Percentiles rank a stretch among this genome's conserved stretches.
Conservation (phyloP, 2,329 filamentous ascomycete genomes). For the Pestalotiopsis sp. region DNA sequence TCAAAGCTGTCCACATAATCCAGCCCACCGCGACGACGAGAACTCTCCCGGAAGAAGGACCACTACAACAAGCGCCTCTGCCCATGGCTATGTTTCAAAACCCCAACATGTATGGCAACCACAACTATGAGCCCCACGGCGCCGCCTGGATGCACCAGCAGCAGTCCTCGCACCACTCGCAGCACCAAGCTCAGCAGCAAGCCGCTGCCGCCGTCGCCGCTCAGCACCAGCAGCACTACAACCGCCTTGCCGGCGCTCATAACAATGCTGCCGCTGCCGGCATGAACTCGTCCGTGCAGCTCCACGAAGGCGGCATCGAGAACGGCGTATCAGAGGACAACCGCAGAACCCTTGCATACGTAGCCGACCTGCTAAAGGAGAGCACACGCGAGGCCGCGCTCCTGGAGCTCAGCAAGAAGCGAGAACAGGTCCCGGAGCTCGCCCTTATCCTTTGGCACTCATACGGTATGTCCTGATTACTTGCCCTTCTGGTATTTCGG, state of each 20-base stretch:
- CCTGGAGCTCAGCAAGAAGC: constrained; percentile 96
- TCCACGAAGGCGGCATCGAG: constrained; percentile 43
- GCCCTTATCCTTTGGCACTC: constrained; percentile 98
- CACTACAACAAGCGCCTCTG: constrained; percentile 19
- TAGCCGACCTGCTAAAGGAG: constrained; percentile 88
- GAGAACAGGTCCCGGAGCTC: constrained; percentile 95
- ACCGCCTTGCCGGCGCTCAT: constrained; percentile 70
- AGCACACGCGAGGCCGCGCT: constrained; percentile 87
- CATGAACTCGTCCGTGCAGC: constrained; percentile 49
- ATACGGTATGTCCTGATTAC: constrained; percentile 68
- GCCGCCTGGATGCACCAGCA: constrained; percentile 71
- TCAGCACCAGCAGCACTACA: constrained; percentile 67
- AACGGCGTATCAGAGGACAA: constrained; percentile 81
- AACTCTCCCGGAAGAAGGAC: constrained; percentile 28
- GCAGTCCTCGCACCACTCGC: constrained; percentile 32
- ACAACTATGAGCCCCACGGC: constrained; percentile 68
- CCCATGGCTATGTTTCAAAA: constrained; percentile 58
- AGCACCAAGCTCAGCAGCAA: constrained; percentile 53
- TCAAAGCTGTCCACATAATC: background rate
- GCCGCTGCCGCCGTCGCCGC: constrained; percentile 56
- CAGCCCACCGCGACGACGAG: background rate
- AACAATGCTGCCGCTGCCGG: constrained; percentile 46
- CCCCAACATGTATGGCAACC: constrained; percentile 64
- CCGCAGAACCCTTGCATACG: constrained; percentile 87
- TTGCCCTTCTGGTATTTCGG: constrained; percentile 20